Conservation (phyloP, 2,329 filamentous ascomycete genomes). For the Lecanicillium sp. region DNA sequence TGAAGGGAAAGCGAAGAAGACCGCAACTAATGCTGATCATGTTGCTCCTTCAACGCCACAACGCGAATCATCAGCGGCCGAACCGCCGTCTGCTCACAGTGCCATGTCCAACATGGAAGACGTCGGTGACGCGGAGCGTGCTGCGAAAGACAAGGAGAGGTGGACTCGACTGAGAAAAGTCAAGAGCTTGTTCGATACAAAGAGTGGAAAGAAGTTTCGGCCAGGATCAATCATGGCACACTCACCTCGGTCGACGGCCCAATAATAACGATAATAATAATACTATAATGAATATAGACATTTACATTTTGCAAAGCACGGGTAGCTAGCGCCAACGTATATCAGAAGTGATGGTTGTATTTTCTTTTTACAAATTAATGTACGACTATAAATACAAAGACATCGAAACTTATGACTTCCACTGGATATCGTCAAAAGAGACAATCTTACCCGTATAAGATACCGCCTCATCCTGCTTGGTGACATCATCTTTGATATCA, state of each 20-base stretch:
- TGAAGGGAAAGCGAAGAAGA: conserved; percentile 21
- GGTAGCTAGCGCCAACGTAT: too few relatives aligned
- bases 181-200: conserved; percentile 63
- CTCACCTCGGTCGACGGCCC: conserved; percentile 3
- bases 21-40: conserved; percentile 5
- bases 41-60: conserved; percentile 14
- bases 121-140: conserved; percentile 35
- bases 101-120: conserved; percentile 8
- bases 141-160: conserved; percentile 60
- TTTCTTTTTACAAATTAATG: too few relatives aligned
- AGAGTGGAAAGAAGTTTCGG: conserved; percentile 45
- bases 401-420: conserved; percentile 15
- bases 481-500: conserved; percentile 15
- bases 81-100: conserved; percentile 1
- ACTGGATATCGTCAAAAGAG: conserved; percentile 30
- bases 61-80: not conserved
- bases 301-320: too few relatives aligned
- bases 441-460: conserved; percentile 27
- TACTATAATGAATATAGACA: conserved; percentile 9
- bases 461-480: conserved; percentile 25
- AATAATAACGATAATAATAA: conserved; percentile 4
- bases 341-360: too few relatives aligned
- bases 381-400: too few relatives aligned
- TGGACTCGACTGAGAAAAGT: conserved; percentile 65
- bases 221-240: conserved; percentile 27